Percentiles rank a stretch among this genome's conserved stretches.
phyloP scores from a whole-genome alignment of 768 basidiomycete species.

The Hypholoma sublateritium region DNA sequence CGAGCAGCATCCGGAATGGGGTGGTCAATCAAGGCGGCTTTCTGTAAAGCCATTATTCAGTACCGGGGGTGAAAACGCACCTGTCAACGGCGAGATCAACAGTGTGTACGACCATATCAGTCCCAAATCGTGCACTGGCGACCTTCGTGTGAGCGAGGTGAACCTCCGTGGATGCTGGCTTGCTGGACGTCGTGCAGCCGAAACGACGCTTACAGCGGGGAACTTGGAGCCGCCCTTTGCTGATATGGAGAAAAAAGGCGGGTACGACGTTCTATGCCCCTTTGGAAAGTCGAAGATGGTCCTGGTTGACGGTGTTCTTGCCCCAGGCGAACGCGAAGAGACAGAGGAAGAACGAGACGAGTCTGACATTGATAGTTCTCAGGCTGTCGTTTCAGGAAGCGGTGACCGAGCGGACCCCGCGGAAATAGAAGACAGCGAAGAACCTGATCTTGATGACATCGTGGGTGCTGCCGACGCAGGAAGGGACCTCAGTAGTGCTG shows the following conservation, averaged over 20 bases:
- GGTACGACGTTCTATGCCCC: conserved; percentile 5
- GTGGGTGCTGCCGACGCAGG: background rate
- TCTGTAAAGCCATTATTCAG: conserved; percentile 8
- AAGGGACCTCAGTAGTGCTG: too few relatives aligned
- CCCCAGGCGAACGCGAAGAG: conserved; percentile 6
- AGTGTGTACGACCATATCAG: conserved; percentile 21
- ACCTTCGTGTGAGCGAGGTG: conserved; percentile 14
- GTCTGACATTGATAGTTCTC: background rate
- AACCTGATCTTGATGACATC: conserved; percentile 13
- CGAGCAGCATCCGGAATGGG: conserved; percentile 17
- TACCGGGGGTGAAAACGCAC: background rate
- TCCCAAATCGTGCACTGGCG: conserved; percentile 20
- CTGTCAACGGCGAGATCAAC: conserved; percentile 3
- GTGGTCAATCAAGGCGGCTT: conserved; percentile 8
- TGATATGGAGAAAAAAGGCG: background rate
- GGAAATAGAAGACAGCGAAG: background rate
- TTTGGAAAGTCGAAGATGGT: conserved; percentile 9
- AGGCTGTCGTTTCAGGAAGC: background rate
- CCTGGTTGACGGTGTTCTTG: conserved; percentile 6
- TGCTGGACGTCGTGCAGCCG: conserved; percentile 5
- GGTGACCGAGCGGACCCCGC: background rate
- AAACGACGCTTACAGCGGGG: background rate
- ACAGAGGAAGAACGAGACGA: conserved; percentile 11
- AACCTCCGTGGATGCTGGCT: conserved; percentile 13
- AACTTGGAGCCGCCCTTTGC: background rate